A percentile compares a stretch with the other conserved stretches of the same genome.
Evolutionary conservation across 768 basidiomycete genomes (phyloP).

Genomic region (Brasilioporus rufonigricans): DNA sequence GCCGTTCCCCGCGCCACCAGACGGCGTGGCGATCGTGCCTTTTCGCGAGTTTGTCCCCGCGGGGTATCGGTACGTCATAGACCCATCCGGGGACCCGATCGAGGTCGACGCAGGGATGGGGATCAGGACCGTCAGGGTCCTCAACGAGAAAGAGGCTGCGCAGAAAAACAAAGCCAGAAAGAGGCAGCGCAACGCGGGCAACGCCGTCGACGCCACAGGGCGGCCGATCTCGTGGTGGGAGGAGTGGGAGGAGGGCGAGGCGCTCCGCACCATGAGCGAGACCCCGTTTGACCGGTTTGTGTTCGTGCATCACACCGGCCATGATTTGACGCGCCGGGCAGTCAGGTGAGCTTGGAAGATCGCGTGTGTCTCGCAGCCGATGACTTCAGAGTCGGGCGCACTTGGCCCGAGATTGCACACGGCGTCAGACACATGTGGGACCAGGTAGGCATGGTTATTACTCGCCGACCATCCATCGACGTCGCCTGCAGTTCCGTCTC

Average conservation of each 20-base stretch:
- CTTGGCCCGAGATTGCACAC: conserved; percentile 28
- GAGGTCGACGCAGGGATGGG: conserved; percentile 27
- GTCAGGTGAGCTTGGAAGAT: conserved; percentile 13
- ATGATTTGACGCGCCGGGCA: neutral
- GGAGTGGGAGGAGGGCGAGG: conserved; percentile 31
- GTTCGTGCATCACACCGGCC: neutral
- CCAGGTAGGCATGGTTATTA: conserved; percentile 17
- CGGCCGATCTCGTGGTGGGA: conserved; percentile 32
- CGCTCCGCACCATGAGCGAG: conserved; percentile 16
- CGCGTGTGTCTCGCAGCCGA: conserved; percentile 29
- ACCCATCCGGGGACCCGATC: conserved; percentile 11
- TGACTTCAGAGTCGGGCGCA: conserved; percentile 31
- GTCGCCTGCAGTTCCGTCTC: conserved; percentile 27
- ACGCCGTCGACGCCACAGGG: conserved; percentile 17
- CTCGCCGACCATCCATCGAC: neutral
- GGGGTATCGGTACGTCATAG: conserved; percentile 17
- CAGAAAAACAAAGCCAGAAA: conserved; percentile 15
- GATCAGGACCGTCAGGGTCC: conserved; percentile 26
- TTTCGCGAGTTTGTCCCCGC: conserved; percentile 40
- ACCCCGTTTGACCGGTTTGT: conserved; percentile 29
- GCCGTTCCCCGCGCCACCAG: conserved; percentile 45
- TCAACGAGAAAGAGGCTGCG: conserved; percentile 21
- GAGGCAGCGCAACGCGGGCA: conserved; percentile 21
- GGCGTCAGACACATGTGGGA: conserved; percentile 33
- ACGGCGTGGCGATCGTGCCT: conserved; percentile 40